Percentiles rank a stretch among this genome's conserved stretches.
Evolutionary conservation across 352 stramenopile genomes (phyloP).

Genomic region (Globisporangium acanthophoron): DNA sequence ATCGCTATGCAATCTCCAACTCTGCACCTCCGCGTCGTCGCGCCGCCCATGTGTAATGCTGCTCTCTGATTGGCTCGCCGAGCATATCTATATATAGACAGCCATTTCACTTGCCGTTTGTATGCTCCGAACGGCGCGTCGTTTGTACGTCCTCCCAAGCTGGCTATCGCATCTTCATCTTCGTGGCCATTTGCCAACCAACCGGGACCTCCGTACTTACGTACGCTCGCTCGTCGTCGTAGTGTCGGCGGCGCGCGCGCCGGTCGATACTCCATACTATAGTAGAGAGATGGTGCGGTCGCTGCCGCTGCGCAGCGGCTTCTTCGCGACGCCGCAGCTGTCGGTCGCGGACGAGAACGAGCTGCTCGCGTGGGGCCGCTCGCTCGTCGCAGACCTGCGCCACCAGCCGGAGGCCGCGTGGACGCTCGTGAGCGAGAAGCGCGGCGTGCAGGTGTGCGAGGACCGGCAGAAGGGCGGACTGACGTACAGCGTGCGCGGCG

Average conservation of each 20-base stretch:
- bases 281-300: constrained; percentile 57
- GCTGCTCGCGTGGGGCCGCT: constrained; percentile 67
- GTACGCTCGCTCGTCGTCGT: not conserved
- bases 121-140: not conserved
- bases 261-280: not conserved
- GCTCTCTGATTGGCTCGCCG: not conserved
- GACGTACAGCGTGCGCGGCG: constrained; percentile 69
- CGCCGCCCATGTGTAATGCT: too few species aligned
- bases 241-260: too few species aligned
- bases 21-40: too few species aligned
- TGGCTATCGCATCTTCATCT: not conserved
- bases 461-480: constrained; percentile 80
- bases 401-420: constrained; percentile 71
- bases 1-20: too few species aligned
- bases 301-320: constrained; percentile 69
- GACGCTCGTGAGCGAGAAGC: constrained; percentile 70
- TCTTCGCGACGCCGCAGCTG: constrained; percentile 64
- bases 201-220: too few species aligned
- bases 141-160: not conserved
- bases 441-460: constrained; percentile 60
- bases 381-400: constrained; percentile 61
- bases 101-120: constrained; percentile 1
- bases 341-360: constrained; percentile 58
- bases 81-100: not conserved
- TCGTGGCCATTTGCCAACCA: constrained; percentile 1